These are phyloP conservation scores for Globisporangium paroecandrum DNA, from an alignment of 352 stramenopile species.

Conservation along the genomic window DNA sequence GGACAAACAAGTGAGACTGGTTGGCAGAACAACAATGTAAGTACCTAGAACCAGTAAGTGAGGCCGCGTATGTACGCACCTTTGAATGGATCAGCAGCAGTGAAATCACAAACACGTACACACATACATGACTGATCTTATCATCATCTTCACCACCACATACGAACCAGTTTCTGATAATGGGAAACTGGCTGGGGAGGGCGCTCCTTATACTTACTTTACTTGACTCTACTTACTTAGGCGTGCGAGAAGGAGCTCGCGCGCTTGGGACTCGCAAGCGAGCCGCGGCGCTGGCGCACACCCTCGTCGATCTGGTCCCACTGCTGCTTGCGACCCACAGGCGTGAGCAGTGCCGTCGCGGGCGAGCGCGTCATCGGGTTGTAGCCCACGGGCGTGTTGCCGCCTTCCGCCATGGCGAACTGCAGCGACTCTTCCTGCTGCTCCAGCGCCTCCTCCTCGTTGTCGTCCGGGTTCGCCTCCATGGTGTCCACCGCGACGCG, in stretches of 20 bases:
- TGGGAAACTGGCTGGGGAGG: not conserved
- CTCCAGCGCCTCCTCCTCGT: constrained; percentile 26
- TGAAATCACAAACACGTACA: not conserved
- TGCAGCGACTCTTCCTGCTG: constrained; percentile 28
- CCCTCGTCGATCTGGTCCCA: constrained; percentile 61
- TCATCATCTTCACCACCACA: not conserved
- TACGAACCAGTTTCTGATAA: constrained; percentile 15
- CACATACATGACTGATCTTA: not conserved
- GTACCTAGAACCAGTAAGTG: not conserved
- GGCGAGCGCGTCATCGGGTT: constrained; percentile 46
- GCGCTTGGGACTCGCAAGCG: constrained; percentile 25
- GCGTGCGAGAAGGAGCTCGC: constrained; percentile 30
- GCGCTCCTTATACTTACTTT: constrained; percentile 17
- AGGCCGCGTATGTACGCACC: not conserved
- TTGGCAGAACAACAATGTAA: not conserved
- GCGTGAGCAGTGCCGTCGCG: constrained; percentile 53
- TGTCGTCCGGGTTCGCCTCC: constrained; percentile 33
- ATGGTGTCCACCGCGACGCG: constrained; percentile 35
- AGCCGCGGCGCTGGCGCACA: constrained; percentile 19
- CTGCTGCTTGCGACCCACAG: constrained; percentile 41
- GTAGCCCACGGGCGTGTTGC: constrained; percentile 49
- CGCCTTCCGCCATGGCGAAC: constrained; percentile 36
- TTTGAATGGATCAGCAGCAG: not conserved
- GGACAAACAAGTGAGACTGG: not conserved
- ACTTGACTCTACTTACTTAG: not conserved